phyloP scores from a whole-genome alignment of 169 alveolate genomes.

The Eimeria tenella region DNA sequence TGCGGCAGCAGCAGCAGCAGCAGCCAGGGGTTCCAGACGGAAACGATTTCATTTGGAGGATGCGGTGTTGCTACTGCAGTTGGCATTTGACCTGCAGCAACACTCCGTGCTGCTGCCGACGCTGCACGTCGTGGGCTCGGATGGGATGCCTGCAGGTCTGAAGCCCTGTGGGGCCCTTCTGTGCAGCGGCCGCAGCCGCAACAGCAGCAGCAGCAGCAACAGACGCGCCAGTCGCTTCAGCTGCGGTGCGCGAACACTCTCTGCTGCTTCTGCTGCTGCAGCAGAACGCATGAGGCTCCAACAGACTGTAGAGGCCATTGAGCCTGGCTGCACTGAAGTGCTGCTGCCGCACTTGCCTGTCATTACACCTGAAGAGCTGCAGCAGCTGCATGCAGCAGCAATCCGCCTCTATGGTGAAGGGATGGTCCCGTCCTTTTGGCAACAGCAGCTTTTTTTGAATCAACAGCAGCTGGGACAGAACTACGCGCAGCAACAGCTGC shows the following conservation, averaged over 20 bases:
- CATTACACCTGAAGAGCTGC: conserved; percentile 51
- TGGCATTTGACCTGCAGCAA: conserved; percentile 29
- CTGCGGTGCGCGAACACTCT: not conserved
- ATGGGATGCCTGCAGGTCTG: conserved; percentile 9
- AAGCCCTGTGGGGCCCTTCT: conserved; percentile 59
- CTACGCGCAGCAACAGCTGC: conserved; percentile 4
- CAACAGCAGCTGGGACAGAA: conserved; percentile 1
- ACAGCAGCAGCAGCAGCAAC: conserved; percentile 12
- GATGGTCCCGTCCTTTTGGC: conserved; percentile 23
- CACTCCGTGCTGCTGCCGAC: conserved; percentile 60
- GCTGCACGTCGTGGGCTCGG: conserved; percentile 15
- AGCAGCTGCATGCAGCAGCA: conserved; percentile 55
- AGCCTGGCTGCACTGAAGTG: not conserved
- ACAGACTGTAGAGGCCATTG: not conserved
- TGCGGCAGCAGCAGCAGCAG: conserved; percentile 17
- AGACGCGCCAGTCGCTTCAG: not conserved
- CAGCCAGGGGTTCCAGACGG: not conserved
- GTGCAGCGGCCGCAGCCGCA: conserved; percentile 22
- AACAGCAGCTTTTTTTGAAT: conserved; percentile 3
- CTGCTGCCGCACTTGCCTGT: conserved; percentile 26
- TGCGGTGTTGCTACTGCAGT: conserved; percentile 48
- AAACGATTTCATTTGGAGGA: not conserved
- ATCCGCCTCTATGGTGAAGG: conserved; percentile 26
- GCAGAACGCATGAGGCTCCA: not conserved
- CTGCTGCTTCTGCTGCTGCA: conserved; percentile 15